Conservation (phyloP, 1,139 yeast genomes). For the Taphrina confusa region DNA sequence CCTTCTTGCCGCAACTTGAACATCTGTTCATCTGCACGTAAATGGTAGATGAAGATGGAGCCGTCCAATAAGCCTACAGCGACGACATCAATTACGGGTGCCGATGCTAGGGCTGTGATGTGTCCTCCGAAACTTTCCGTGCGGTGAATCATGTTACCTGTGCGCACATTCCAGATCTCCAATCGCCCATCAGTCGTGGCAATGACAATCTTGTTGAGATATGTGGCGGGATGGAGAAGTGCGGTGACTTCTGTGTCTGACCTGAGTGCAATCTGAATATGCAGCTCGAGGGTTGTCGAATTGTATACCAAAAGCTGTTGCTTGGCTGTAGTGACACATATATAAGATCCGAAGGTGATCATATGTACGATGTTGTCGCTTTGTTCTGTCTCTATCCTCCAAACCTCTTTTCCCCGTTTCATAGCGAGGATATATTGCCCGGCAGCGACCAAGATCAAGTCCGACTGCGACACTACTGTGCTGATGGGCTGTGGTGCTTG, state of each 20-base stretch:
- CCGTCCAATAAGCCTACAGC: constrained; percentile 80
- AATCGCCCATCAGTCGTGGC: constrained; percentile 44
- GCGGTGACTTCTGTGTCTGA: constrained; percentile 70
- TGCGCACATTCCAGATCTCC: constrained; percentile 48
- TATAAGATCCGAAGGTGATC: constrained; percentile 73
- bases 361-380: constrained; percentile 55
- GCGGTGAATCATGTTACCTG: constrained; percentile 19
- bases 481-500: constrained; percentile 73
- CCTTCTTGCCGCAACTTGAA: constrained; percentile 63
- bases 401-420: constrained; percentile 77
- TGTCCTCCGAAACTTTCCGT: constrained; percentile 49
- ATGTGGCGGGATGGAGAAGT: constrained; percentile 83
- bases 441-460: constrained; percentile 77
- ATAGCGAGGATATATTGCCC: constrained; percentile 72
- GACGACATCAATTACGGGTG: constrained; percentile 82
- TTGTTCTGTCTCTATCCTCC: constrained; percentile 50
- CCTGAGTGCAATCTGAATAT: constrained; percentile 63
- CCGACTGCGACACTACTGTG: constrained; percentile 76
- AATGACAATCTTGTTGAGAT: constrained; percentile 81
- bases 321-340: constrained; percentile 59
- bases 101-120: constrained; percentile 65
- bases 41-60: constrained; percentile 62
- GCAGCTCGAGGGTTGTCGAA: constrained; percentile 58
- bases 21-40: constrained; percentile 64
- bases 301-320: constrained; percentile 56